A percentile compares a stretch with the other conserved stretches of the same genome.
Conservation (phyloP, 768 basidiomycete species). For the Mycena chlorophos region DNA sequence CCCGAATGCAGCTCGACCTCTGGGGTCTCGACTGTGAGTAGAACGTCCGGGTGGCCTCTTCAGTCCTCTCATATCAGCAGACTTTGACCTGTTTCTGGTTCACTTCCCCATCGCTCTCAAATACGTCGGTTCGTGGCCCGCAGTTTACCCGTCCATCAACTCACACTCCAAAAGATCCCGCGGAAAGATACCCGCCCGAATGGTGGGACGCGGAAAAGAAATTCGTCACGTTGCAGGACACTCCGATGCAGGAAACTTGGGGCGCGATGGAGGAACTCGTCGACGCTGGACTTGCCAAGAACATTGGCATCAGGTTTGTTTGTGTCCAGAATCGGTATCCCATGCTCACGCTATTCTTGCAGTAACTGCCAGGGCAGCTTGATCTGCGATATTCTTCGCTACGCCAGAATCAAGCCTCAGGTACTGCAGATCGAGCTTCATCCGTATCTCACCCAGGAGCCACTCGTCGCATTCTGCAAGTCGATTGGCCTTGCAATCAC, state of each 20-base stretch:
- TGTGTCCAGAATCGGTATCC: background rate
- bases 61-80: slow-evolving; percentile 28
- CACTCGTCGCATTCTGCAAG: slow-evolving; percentile 56
- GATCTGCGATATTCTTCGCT: slow-evolving; percentile 74
- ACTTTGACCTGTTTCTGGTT: slow-evolving; percentile 78
- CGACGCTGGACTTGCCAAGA: slow-evolving; percentile 67
- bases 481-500: slow-evolving; percentile 60
- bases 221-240: slow-evolving; percentile 43
- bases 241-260: slow-evolving; percentile 83
- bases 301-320: slow-evolving; percentile 72
- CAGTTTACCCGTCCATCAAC: no score
- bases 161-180: no score
- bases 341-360: slow-evolving; percentile 3
- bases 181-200: slow-evolving; percentile 75
- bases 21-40: slow-evolving; percentile 68
- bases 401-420: slow-evolving; percentile 72
- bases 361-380: slow-evolving; percentile 77
- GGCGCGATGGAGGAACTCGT: slow-evolving; percentile 76
- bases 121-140: no score
- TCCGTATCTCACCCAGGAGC: slow-evolving; percentile 66
- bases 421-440: slow-evolving; percentile 73
- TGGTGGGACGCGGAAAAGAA: slow-evolving; percentile 78
- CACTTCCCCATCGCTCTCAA: slow-evolving; percentile 85
- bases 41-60: no score
- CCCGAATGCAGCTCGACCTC: slow-evolving; percentile 65